Percentiles rank a stretch among this genome's conserved stretches.
These are phyloP conservation scores for Lumnitzera littorea DNA, from an alignment of 345 rosid species.

Conservation along the genomic window DNA sequence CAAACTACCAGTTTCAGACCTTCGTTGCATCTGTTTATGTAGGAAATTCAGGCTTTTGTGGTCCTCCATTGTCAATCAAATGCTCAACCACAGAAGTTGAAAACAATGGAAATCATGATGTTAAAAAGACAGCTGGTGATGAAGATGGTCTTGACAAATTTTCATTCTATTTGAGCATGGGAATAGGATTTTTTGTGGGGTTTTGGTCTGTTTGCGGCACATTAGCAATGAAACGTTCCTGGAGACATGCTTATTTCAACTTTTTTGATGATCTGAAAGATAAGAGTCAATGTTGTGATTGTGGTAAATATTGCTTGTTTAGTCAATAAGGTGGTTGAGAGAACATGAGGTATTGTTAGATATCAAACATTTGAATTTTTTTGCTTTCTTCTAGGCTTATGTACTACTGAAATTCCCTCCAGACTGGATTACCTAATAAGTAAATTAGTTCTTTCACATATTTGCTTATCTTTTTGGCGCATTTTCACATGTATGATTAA, in stretches of 20 bases:
- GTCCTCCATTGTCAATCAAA: constrained; percentile 9
- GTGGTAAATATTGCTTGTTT: constrained; percentile 4
- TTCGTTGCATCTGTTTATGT: constrained; percentile 9
- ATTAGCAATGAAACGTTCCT: constrained; percentile 8
- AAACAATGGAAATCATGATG: no score
- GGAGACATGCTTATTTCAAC: constrained; percentile 20
- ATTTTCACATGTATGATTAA: no score
- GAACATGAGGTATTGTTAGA: neutral
- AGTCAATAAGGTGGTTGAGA: constrained; percentile 1
- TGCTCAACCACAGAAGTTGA: constrained; percentile 1
- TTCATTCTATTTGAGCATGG: constrained; percentile 18
- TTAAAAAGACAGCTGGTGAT: neutral
- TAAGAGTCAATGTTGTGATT: neutral
- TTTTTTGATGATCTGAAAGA: constrained; percentile 15
- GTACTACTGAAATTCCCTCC: no score
- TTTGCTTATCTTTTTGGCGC: no score
- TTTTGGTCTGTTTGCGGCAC: constrained; percentile 13
- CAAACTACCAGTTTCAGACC: constrained; percentile 10
- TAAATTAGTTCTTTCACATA: no score
- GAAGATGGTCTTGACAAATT: neutral
- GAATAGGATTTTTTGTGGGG: constrained; percentile 19
- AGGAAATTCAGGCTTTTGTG: constrained; percentile 15
- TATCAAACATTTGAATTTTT: no score
- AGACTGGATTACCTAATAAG: no score
- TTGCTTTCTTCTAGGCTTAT: no score